Evolutionary conservation across 495 filamentous ascomycete species (phyloP).

Genomic region (Parathielavia hyrcaniae): DNA sequence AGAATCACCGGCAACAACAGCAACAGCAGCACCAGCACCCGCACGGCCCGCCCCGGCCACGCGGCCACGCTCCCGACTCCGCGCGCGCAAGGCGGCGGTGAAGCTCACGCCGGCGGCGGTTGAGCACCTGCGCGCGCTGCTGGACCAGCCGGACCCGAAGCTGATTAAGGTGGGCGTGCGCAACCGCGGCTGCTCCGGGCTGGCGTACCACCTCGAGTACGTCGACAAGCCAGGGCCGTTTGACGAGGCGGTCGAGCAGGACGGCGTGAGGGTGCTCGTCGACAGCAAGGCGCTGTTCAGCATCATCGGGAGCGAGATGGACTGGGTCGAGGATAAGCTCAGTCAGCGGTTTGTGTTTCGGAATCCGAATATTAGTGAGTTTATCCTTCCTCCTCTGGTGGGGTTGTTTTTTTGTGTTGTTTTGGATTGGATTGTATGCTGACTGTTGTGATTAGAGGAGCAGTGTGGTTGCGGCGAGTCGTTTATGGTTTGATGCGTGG

Average conservation of each 20-base stretch:
- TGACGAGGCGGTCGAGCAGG: constrained; percentile 91
- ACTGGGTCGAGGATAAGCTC: constrained; percentile 94
- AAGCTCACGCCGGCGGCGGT: constrained; percentile 73
- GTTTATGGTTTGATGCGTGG: constrained; percentile 65
- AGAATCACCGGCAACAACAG: not conserved
- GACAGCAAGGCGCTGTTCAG: constrained; percentile 96
- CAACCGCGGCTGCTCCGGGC: constrained; percentile 90
- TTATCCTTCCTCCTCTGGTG: not conserved
- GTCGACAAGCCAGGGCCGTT: constrained; percentile 82
- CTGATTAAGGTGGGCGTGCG: constrained; percentile 90
- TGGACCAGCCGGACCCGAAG: constrained; percentile 79
- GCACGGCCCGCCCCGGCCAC: constrained; percentile 8
- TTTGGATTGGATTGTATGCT: constrained; percentile 24
- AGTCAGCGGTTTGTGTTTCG: constrained; percentile 85
- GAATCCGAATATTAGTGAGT: constrained; percentile 97
- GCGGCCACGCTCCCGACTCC: constrained; percentile 60
- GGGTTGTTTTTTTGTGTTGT: not conserved
- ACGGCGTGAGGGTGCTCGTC: constrained; percentile 91
- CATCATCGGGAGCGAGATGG: constrained; percentile 98
- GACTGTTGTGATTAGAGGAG: constrained; percentile 60
- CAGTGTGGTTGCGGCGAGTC: constrained; percentile 96
- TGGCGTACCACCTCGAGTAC: constrained; percentile 94
- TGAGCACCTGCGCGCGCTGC: constrained; percentile 63
- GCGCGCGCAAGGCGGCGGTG: constrained; percentile 85
- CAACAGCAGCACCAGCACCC: constrained; percentile 13